Conservation (phyloP, 129 eudicot genomes). For the Pseudognaphalium luteoalbum region DNA sequence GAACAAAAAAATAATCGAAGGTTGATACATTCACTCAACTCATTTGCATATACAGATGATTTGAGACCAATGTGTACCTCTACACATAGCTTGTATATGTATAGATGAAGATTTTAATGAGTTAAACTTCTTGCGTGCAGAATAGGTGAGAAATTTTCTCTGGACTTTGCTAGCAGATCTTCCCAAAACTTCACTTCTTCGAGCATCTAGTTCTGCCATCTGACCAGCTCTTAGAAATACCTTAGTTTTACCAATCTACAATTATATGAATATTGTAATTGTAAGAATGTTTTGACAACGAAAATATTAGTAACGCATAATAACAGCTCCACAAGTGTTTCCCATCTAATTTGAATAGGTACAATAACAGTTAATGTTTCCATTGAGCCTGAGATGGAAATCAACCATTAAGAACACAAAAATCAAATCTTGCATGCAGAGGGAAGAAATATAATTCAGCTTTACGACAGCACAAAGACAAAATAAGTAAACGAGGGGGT, state of each 20-base stretch:
- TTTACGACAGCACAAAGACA: neutral
- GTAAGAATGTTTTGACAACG: neutral
- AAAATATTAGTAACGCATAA: constrained; percentile 1
- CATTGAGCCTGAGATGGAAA: neutral
- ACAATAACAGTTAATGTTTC: neutral
- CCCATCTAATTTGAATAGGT: neutral
- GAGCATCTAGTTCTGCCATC: constrained; percentile 92
- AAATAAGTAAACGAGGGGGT: neutral
- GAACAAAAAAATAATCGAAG: neutral
- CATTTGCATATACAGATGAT: constrained; percentile 9
- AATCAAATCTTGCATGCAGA: neutral
- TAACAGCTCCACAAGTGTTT: neutral
- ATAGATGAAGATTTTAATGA: constrained; percentile 46
- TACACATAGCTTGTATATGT: constrained; percentile 59
- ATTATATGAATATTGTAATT: constrained; percentile 9
- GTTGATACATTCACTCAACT: neutral
- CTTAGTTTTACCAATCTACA: constrained; percentile 90
- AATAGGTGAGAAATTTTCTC: constrained; percentile 50
- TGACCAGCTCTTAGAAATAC: constrained; percentile 94
- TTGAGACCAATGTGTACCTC: constrained; percentile 49
- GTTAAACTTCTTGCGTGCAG: constrained; percentile 49
- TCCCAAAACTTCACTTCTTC: constrained; percentile 71
- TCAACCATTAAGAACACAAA: neutral
- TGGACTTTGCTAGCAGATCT: constrained; percentile 76
- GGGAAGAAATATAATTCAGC: neutral